A percentile compares a stretch with the other conserved stretches of the same genome.
These are phyloP conservation scores for Spergularia marina DNA, from an alignment of 148 eudicot species.

Conservation along the genomic window DNA sequence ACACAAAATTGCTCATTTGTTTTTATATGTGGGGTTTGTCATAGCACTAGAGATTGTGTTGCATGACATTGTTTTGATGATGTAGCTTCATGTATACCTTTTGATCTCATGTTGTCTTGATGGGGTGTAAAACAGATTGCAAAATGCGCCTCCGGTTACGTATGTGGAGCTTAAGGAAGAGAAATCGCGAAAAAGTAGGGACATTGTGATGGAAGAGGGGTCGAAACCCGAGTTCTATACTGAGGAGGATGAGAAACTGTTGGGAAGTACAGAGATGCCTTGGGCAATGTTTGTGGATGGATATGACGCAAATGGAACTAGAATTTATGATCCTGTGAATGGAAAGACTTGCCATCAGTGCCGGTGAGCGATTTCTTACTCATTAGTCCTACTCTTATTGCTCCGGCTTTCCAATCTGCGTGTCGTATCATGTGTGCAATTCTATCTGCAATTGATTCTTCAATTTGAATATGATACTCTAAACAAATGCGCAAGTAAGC, in stretches of 20 bases:
- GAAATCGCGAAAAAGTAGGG: conserved; percentile 21
- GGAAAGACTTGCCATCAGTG: conserved; percentile 98
- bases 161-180: conserved; percentile 59
- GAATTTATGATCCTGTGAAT: conserved; percentile 64
- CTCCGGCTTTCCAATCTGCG: neutral
- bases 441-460: neutral
- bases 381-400: neutral
- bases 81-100: neutral
- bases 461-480: neutral
- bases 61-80: neutral
- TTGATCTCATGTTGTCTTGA: neutral
- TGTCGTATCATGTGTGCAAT: neutral
- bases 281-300: conserved; percentile 92
- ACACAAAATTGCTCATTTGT: too few species aligned
- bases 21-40: too few species aligned
- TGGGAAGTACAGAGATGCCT: conserved; percentile 63
- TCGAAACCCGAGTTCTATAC: conserved; percentile 74
- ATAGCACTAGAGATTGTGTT: neutral
- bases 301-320: conserved; percentile 59
- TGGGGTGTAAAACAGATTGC: conserved; percentile 48
- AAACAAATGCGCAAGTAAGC: neutral
- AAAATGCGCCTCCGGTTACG: conserved; percentile 56
- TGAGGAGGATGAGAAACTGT: conserved; percentile 76
- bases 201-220: conserved; percentile 47
- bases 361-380: conserved; percentile 45